Base-by-base conservation (phyloP, 2,329 filamentous ascomycete species). In the Verticillium tricorpus region DNA sequence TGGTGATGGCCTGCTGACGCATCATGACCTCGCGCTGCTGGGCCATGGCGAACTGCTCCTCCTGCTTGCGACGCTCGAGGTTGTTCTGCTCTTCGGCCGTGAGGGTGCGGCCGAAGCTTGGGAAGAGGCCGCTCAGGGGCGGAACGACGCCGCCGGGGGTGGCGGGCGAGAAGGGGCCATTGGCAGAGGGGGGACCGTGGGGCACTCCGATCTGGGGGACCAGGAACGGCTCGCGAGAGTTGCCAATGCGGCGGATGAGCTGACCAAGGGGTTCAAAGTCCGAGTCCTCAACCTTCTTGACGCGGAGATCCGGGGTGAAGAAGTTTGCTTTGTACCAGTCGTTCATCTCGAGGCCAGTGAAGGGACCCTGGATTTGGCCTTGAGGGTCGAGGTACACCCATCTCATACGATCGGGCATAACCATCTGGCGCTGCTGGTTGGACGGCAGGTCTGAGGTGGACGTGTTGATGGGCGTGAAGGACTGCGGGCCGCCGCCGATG, bases 271-370 rank as follows among this genome's bases (percentile, higher is more conserved):
- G 95, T 74, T 99, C 95, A 69, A 97, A 99, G 58, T 99, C 94
- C 0, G 84, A 81, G 70, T 99, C 95, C 73, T 99, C 95, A 5
- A 94, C 82, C 73, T 97, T 97, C 79, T 96, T 97, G 35, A 99
- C 95, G 54, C 96, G 87, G 22, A 99, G 82, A 69, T 99, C 94
- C 0, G 94, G 89, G 0, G 92, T 96, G 77, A 99, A 99, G 78
- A 98, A 99, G 56, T 94, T 93, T 40, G 93, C 94, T 74, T 98
- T 98, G 78, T 98, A 99, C 95, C 95, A 99, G 70, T 99, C 96
- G 68, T 99, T 96, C 95, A 99, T 99, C 76, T 99, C 95, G 58
- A 99, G 80, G 1, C 95, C 95, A 45, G 93, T 97, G 77, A 95
- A 99, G 0, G 95, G 95, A 0, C 95, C 95, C 72, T 99, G 95